Evolutionary conservation across 2,329 filamentous ascomycete species (phyloP).

Genomic region (Dryadomyces quercus-mongolicae): DNA sequence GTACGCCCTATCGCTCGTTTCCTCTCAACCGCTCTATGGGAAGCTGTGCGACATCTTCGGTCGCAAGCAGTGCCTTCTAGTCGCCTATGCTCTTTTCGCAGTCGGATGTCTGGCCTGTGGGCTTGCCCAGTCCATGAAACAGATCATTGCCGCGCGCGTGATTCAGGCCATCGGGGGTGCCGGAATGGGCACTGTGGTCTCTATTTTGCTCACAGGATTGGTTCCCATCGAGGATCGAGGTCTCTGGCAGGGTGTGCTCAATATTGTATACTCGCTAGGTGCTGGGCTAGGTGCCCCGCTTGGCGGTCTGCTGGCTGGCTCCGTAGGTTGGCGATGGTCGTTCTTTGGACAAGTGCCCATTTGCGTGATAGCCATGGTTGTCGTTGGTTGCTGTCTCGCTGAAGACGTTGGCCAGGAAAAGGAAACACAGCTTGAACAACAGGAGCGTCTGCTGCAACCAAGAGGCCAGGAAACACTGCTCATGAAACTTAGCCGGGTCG

Average conservation of each 20-base stretch:
- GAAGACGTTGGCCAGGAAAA: background rate
- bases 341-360: slow-evolving; percentile 1
- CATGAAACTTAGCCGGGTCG: background rate
- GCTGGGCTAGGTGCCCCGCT: slow-evolving; percentile 43
- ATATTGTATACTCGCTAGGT: slow-evolving; percentile 57
- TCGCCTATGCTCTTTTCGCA: slow-evolving; percentile 29
- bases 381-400: background rate
- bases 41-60: slow-evolving; percentile 43
- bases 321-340: slow-evolving; percentile 1
- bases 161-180: slow-evolving; percentile 49
- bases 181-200: slow-evolving; percentile 60
- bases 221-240: slow-evolving; percentile 58
- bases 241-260: slow-evolving; percentile 61
- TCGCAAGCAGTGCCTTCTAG: slow-evolving; percentile 52
- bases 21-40: slow-evolving; percentile 58
- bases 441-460: background rate
- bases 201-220: slow-evolving; percentile 58
- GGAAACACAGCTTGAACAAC: background rate
- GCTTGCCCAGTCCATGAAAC: slow-evolving; percentile 33
- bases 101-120: slow-evolving; percentile 37
- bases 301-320: background rate
- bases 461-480: background rate
- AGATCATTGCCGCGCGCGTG: slow-evolving; percentile 26
- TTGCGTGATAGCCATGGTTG: background rate
- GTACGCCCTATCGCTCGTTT: slow-evolving; percentile 62